phyloP scores from a whole-genome alignment of 2,329 filamentous ascomycete genomes.

The Parascedosporium putredinis region DNA sequence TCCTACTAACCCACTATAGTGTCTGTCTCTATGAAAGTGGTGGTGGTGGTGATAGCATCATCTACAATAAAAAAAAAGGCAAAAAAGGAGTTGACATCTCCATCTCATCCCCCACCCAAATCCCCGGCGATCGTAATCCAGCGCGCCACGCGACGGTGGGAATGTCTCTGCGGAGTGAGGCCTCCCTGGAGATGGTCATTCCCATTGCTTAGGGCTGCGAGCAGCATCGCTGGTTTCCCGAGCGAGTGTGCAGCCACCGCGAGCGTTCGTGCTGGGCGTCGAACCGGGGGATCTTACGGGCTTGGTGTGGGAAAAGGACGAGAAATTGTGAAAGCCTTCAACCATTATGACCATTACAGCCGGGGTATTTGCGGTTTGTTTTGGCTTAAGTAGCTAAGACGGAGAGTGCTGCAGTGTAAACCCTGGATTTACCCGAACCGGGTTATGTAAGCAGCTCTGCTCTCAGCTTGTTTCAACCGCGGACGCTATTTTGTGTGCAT shows the following conservation, averaged over 20 bases:
- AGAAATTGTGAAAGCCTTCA: constrained; percentile 45
- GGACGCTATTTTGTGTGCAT: too few species aligned
- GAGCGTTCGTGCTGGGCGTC: constrained; percentile 58
- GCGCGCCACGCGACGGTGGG: constrained; percentile 61
- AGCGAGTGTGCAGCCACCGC: constrained; percentile 56
- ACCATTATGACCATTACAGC: constrained; percentile 54
- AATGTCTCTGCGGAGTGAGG: constrained; percentile 61
- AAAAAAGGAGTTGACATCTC: constrained; percentile 40
- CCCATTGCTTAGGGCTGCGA: constrained; percentile 56
- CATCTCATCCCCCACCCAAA: constrained; percentile 46
- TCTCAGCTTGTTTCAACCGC: too few species aligned
- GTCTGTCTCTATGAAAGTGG: neutral
- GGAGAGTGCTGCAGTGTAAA: too few species aligned
- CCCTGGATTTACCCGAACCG: neutral
- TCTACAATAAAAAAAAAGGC: constrained; percentile 21
- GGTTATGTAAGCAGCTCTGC: neutral
- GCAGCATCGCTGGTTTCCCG: constrained; percentile 58
- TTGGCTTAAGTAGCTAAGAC: neutral
- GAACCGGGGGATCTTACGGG: constrained; percentile 42
- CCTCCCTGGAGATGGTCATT: constrained; percentile 58
- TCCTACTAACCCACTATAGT: too few species aligned
- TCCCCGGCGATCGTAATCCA: constrained; percentile 56
- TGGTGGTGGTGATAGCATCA: neutral
- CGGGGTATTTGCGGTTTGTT: constrained; percentile 14
- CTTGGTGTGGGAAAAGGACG: constrained; percentile 39